Evolutionary conservation across 2,329 filamentous ascomycete genomes (phyloP), one percentile per base, ranked within the genome.

Genomic region (Dactylonectria macrodidyma): DNA sequence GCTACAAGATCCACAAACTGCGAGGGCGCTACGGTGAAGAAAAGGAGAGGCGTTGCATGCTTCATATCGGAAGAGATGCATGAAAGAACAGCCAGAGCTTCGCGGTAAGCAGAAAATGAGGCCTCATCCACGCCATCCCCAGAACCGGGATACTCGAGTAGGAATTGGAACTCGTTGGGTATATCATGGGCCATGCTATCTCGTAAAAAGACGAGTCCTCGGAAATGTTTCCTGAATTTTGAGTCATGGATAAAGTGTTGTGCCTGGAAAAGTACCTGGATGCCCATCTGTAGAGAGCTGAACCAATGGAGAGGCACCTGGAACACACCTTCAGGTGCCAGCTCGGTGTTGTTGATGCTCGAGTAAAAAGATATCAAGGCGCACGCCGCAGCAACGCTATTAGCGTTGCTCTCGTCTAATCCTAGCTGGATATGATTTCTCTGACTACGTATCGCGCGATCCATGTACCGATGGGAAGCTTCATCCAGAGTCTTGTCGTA

Each of bases 271-370:
- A 59, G 14, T 1, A 63, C 9, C 14, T 47, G 38, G 3, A 26
- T 26, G 4, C n/a, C 34, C 7, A 34, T 44, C 36, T 64, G 24
- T 4, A 64, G 47, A 8, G 62, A 48, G 11, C 48, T 4, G 9
- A 64, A 54, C 62, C 62, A 64, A 6, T 64, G 36, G 36, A 51
- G 33, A 26, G 62, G 62, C 47, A 52, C 8, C 10, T 36, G 44
- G 5, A 12, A 8, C 14, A 12, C 19, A n/a, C 12, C 30, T 3
- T 47, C n/a, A 2, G 26, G 14, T 14, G 12, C 34, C 11, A 58
- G n/a, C 8, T 22, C 44, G 22, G 12, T 5, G 2, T 22, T 8
- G 34, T 54, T 54, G 4, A 50, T 19, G 3, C 24, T 64, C 5
- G 62, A 34, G 24, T 59, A 54, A 5, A 64, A 19, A 7, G 47